Evolutionary conservation across 1,284 basidiomycete genomes (phyloP), one percentile per base, ranked within the genome.

Genomic region (Sanguinoderma infundibulare): DNA sequence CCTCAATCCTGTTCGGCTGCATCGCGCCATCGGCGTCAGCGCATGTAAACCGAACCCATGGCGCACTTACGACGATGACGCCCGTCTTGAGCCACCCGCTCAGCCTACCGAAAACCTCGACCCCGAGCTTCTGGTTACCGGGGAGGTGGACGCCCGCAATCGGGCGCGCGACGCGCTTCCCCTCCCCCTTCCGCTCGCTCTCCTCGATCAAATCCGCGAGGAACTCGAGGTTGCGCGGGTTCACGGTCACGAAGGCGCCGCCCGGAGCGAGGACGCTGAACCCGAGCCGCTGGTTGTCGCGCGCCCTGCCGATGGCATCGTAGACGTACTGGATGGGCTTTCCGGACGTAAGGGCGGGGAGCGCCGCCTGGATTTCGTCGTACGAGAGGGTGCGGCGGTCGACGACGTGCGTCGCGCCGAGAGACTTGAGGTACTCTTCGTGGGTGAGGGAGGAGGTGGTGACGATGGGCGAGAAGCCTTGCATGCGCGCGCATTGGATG

Each of bases 381-480:
- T 2, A n/a, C 9, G 40, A n/a, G 28, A 54, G 53, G 10, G 38
- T 5, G 20, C 70, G n/a, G n/a, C n/a, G 62, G 55, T 71, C 70
- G 67, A 69, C 20, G 35, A 69, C 60, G 44, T 72, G 69, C n/a
- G 60, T 65, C 62, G 70, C 64, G 5, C 69, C 69, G 22, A 68
- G 69, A 1, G 69, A 63, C 61, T 73, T 74, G 75, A 65, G 57
- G 40, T 81, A 81, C 5, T 81, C 73, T 1, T 73, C 74, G 67
- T 85, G 78, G 59, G 77, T 75, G 10, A 72, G 61, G 8, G 82
- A 84, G 6, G 81, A 74, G 4, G 82, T 83, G 2, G 79, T 74
- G 63, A 84, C 77, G 61, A 84, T 81, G 5, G 77, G 77, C 2
- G 74, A 77, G 70, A 83, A 82, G 0, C 83, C 82, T 0, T 81